Evolutionary conservation across 306 rosid species (phyloP), one percentile per base, ranked within the genome.

Genomic region (Comarum palustre): DNA sequence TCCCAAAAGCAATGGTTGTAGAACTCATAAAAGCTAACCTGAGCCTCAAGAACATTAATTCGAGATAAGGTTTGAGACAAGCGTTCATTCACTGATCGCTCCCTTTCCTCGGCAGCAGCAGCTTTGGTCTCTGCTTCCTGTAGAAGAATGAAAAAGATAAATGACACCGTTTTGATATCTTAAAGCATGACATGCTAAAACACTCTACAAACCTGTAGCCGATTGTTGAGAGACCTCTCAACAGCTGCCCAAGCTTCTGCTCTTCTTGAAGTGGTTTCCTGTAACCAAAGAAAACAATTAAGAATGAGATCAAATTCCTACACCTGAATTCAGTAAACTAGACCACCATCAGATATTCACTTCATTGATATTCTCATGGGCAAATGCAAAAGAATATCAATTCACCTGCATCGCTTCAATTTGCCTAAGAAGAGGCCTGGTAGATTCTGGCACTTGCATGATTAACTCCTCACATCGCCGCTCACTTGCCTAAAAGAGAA

Each of bases 241-340:
- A 95, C 99, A 39, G 96, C 93, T 57, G 92, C 83, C 99, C 97
- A 95, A 69, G 93, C 99, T 83, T 95, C 97, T 67, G 96, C 96
- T 77, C 89, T 87, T 82, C 96, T 84, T 77, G 89, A 87, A 65
- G 86, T 95, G 72, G 99, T 86, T 84, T 95, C 99, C 99, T 95
- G 86, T 86, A 27, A 79, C 69, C 69, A 74, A 81, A 32, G 75
- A 78, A 68, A 76, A 83, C 59, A 12, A n/a, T 19, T n/a, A 74
- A 55, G 70, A 81, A 65, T 87, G 36, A 68, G 55, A 79, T 57
- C 73, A 36, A 65, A 75, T 73, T 36, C 68, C 74, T 55, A 34
- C 32, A 66, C 73, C 71, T 71, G 82, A 75, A 54, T 69, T 29
- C 31, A 75, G 38, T 31, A 71, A 66, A 78, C 31, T 65, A 73